Conservation (phyloP, 1,139 yeast species). For the Sugiyamaella xylanicola region DNA sequence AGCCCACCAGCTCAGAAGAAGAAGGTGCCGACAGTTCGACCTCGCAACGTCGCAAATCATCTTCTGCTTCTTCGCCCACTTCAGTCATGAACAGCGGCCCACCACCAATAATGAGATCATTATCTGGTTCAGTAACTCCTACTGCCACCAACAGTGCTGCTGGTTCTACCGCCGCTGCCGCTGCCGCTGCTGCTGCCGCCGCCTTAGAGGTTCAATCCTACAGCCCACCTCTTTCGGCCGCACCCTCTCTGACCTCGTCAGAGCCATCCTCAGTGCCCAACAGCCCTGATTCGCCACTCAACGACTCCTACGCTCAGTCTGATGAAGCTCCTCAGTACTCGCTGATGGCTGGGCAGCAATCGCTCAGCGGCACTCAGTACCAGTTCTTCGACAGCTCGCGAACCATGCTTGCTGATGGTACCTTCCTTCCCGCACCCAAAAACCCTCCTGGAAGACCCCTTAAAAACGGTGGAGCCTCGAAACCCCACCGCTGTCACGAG, state of each 20-base stretch:
- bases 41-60: slow-evolving; percentile 2
- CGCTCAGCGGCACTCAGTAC: slow-evolving; percentile 10
- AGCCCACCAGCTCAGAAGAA: background rate
- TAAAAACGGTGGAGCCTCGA: slow-evolving; percentile 1
- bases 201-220: slow-evolving; percentile 27
- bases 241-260: slow-evolving; percentile 23
- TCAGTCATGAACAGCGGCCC: slow-evolving; percentile 11
- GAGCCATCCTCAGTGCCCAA: slow-evolving; percentile 22
- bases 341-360: slow-evolving; percentile 7
- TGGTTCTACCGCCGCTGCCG: slow-evolving; percentile 21
- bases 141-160: slow-evolving; percentile 21
- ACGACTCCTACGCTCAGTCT: slow-evolving; percentile 4
- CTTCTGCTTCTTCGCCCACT: background rate
- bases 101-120: slow-evolving; percentile 13
- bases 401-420: slow-evolving; percentile 13
- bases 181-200: slow-evolving; percentile 26
- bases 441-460: slow-evolving; percentile 11
- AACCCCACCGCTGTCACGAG: slow-evolving; percentile 17
- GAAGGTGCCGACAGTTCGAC: no score
- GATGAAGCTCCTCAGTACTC: background rate
- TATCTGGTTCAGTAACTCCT: slow-evolving; percentile 14
- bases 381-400: slow-evolving; percentile 12
- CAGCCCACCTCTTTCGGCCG: slow-evolving; percentile 26
- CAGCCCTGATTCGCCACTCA: slow-evolving; percentile 23
- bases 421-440: slow-evolving; percentile 6